Percentiles rank a stretch among this genome's conserved stretches.
Conservation (phyloP, 495 filamentous ascomycete species). For the Coniosporium apollinis region DNA sequence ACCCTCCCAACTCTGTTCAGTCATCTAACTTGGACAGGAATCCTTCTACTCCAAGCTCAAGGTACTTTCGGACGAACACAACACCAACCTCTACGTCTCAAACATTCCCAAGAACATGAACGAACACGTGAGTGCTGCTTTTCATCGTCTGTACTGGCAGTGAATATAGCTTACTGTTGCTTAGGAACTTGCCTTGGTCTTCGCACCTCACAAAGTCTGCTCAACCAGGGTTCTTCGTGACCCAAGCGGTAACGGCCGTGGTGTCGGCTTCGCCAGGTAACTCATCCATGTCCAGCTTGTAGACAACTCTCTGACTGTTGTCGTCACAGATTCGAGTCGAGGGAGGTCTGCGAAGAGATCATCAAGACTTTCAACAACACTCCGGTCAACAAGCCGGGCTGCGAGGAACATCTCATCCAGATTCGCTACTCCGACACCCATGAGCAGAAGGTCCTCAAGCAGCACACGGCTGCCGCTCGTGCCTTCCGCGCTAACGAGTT, state of each 20-base stretch:
- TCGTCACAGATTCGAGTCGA: constrained; percentile 57
- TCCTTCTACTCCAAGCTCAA: constrained; percentile 94
- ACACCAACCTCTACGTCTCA: constrained; percentile 93
- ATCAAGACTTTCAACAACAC: constrained; percentile 70
- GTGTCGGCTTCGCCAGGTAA: constrained; percentile 93
- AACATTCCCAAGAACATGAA: constrained; percentile 83
- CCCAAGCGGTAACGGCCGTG: constrained; percentile 74
- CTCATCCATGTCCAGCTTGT: not conserved
- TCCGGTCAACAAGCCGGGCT: constrained; percentile 36
- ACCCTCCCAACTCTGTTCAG: not conserved
- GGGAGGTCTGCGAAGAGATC: constrained; percentile 72
- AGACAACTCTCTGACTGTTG: not conserved
- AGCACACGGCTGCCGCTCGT: constrained; percentile 78
- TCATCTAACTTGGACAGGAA: constrained; percentile 37
- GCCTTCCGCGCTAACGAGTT: constrained; percentile 92
- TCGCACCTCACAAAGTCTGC: constrained; percentile 65
- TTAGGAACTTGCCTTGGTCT: constrained; percentile 60
- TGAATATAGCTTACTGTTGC: constrained; percentile 12
- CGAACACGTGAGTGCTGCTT: constrained; percentile 48
- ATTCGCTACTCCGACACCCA: constrained; percentile 94
- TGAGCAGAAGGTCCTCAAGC: constrained; percentile 89
- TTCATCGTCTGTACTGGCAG: not conserved
- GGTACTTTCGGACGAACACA: constrained; percentile 65
- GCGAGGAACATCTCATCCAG: constrained; percentile 65
- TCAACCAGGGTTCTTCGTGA: constrained; percentile 90